Evolutionary conservation across 1,284 basidiomycete genomes (phyloP).

Genomic region (Apiotrichum mycotoxinovorans): DNA sequence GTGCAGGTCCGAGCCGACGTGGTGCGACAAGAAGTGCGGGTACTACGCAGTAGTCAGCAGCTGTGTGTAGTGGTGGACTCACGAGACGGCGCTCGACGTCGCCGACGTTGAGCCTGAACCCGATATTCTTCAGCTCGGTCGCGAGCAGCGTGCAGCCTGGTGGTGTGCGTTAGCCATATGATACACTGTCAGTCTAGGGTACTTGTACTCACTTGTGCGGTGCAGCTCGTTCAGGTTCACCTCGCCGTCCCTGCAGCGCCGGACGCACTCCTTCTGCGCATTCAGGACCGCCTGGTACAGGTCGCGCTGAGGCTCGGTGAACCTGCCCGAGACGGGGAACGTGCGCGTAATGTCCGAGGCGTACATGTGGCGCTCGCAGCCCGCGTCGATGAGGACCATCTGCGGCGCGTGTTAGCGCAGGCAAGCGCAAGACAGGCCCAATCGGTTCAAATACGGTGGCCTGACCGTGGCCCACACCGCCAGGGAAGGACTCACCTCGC

Average conservation of each 20-base stretch:
- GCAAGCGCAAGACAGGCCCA: too few relatives aligned
- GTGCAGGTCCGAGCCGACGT: conserved; percentile 54
- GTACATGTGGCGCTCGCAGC: conserved; percentile 85
- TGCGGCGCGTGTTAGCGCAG: conserved; percentile 18
- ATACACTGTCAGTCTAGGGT: background rate
- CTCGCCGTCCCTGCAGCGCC: conserved; percentile 54
- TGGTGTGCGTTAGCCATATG: background rate
- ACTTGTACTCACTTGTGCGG: conserved; percentile 56
- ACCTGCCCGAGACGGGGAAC: conserved; percentile 77
- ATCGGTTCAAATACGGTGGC: too few relatives aligned
- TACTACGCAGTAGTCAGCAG: too few relatives aligned
- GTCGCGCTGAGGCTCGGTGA: conserved; percentile 75
- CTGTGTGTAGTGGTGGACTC: background rate
- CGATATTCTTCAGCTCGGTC: conserved; percentile 73
- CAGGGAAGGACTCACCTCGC: conserved; percentile 55
- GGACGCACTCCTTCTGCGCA: conserved; percentile 54
- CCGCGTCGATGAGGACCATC: conserved; percentile 82
- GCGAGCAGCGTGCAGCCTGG: conserved; percentile 64
- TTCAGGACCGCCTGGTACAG: conserved; percentile 68
- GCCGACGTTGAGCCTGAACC: conserved; percentile 64
- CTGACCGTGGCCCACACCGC: too few relatives aligned
- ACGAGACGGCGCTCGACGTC: conserved; percentile 73
- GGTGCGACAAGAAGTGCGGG: conserved; percentile 66
- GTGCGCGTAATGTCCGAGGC: conserved; percentile 96
- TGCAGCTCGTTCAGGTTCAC: conserved; percentile 75